These are phyloP conservation scores for Nicotiana tabacum DNA, from an alignment of 257 asterid species.

Conservation along the genomic window DNA sequence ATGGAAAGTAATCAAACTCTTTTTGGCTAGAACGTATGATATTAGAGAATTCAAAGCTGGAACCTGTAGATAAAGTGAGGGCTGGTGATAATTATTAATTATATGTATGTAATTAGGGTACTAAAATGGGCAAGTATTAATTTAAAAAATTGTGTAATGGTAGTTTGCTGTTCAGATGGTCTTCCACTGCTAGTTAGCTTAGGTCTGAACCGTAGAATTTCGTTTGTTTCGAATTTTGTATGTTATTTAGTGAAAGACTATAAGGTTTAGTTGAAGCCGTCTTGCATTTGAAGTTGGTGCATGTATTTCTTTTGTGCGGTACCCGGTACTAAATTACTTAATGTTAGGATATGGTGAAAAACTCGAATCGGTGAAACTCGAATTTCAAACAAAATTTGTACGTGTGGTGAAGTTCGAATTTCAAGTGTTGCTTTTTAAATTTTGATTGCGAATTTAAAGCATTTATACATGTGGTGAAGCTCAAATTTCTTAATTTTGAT, in stretches of 20 bases:
- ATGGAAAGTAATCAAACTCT: neutral
- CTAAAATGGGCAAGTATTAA: neutral
- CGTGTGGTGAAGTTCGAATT: too few relatives aligned
- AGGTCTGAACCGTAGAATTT: neutral
- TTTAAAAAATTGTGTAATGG: neutral
- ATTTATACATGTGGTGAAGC: too few relatives aligned
- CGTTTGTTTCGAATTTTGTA: neutral
- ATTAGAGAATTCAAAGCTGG: neutral
- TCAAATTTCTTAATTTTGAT: too few relatives aligned
- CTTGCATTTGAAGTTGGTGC: neutral
- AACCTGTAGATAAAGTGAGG: constrained; percentile 5
- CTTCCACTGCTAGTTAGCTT: neutral
- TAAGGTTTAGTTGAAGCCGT: neutral
- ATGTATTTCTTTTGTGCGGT: neutral
- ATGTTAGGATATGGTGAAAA: neutral
- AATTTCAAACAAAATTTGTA: too few relatives aligned
- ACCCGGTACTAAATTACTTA: neutral
- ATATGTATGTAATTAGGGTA: constrained; percentile 2
- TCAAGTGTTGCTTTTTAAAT: too few relatives aligned
- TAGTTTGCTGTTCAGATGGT: neutral
- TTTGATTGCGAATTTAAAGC: too few relatives aligned
- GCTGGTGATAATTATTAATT: neutral
- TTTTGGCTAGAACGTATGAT: neutral
- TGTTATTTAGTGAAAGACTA: neutral
- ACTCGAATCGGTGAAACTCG: too few relatives aligned